phyloP scores from a whole-genome alignment of 495 filamentous ascomycete species.

The Lasiosphaeria hispida region DNA sequence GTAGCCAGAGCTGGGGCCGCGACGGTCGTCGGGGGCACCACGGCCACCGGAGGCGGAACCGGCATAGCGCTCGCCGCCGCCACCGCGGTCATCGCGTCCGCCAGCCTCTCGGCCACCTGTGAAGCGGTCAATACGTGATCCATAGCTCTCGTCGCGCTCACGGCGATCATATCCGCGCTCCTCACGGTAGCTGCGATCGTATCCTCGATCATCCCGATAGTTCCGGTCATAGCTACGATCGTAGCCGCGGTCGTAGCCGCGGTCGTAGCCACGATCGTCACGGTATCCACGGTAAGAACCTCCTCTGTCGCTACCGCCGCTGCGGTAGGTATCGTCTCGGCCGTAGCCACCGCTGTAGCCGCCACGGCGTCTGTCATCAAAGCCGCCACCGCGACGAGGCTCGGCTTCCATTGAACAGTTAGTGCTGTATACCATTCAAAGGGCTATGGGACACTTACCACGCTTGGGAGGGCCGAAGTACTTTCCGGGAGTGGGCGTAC shows the following conservation, averaged over 20 bases:
- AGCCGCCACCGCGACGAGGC: slow-evolving; percentile 31
- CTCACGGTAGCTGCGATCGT: slow-evolving; percentile 48
- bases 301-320: slow-evolving; percentile 26
- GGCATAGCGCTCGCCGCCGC: slow-evolving; percentile 32
- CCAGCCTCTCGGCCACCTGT: slow-evolving; percentile 40
- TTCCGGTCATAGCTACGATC: slow-evolving; percentile 48
- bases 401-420: slow-evolving; percentile 23
- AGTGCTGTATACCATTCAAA: too few relatives aligned
- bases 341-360: slow-evolving; percentile 40
- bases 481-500: slow-evolving; percentile 96
- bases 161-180: slow-evolving; percentile 63
- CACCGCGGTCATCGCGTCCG: slow-evolving; percentile 42
- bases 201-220: slow-evolving; percentile 46
- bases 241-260: slow-evolving; percentile 43
- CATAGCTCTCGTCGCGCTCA: slow-evolving; percentile 54
- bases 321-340: slow-evolving; percentile 40
- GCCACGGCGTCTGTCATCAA: slow-evolving; percentile 17
- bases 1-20: slow-evolving; percentile 50
- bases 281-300: slow-evolving; percentile 42
- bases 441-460: slow-evolving; percentile 56
- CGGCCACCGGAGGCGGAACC: slow-evolving; percentile 42
- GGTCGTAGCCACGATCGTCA: slow-evolving; percentile 40
- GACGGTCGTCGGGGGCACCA: slow-evolving; percentile 48
- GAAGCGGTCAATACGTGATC: slow-evolving; percentile 41
- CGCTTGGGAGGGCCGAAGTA: slow-evolving; percentile 99